phyloP scores from a whole-genome alignment of 345 rosid species.

The Pistacia vera region DNA sequence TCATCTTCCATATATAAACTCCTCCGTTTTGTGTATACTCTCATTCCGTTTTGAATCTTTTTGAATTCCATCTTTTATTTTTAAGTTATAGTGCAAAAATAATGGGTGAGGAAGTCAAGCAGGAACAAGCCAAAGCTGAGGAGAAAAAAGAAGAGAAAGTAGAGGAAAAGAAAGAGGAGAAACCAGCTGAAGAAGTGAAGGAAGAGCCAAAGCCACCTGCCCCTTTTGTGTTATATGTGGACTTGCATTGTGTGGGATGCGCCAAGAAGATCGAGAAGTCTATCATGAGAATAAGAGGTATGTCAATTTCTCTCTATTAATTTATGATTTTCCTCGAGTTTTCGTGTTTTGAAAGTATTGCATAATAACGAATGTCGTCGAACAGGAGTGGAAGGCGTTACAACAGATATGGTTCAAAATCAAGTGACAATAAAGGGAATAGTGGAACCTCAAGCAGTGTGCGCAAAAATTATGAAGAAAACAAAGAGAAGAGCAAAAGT shows the following conservation, averaged over 20 bases:
- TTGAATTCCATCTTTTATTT: slow-evolving; percentile 6
- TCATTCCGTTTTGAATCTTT: not conserved
- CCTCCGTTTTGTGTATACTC: not conserved
- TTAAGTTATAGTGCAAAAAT: slow-evolving; percentile 36
- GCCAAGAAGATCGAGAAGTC: slow-evolving; percentile 87
- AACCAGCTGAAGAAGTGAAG: slow-evolving; percentile 36
- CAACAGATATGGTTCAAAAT: slow-evolving; percentile 67
- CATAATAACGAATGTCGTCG: too few relatives aligned
- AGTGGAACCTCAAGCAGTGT: slow-evolving; percentile 77
- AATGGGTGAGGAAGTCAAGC: slow-evolving; percentile 85
- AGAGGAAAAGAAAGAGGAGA: slow-evolving; percentile 36
- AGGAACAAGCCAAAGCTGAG: slow-evolving; percentile 45
- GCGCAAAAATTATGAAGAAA: slow-evolving; percentile 73
- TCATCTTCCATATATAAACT: slow-evolving; percentile 17
- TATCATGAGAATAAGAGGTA: slow-evolving; percentile 79
- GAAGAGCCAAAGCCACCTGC: slow-evolving; percentile 59
- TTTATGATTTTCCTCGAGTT: too few relatives aligned
- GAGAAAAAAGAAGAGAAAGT: slow-evolving; percentile 35
- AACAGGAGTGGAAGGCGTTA: slow-evolving; percentile 86
- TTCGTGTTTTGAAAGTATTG: too few relatives aligned
- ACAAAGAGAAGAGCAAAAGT: slow-evolving; percentile 78
- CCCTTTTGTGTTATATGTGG: slow-evolving; percentile 69
- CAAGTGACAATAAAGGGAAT: slow-evolving; percentile 83
- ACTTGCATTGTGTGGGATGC: slow-evolving; percentile 94
- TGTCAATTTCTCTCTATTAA: not conserved